These are phyloP conservation scores for Skeletonema tropicum DNA, from an alignment of 108 stramenopile species.

Conservation along the genomic window DNA sequence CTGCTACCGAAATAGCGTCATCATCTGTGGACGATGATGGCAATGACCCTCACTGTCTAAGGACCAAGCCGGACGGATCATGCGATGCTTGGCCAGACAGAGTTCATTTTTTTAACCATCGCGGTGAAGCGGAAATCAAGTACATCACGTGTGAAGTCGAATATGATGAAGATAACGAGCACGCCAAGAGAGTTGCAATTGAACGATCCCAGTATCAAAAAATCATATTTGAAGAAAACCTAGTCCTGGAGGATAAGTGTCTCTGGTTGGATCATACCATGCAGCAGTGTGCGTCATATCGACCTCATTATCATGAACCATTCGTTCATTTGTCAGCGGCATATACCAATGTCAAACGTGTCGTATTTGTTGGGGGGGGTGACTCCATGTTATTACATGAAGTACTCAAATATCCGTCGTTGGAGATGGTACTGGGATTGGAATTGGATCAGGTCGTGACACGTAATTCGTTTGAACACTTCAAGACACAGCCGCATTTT, in stretches of 20 bases:
- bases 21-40: too few species aligned
- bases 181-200: constrained; percentile 35
- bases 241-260: constrained; percentile 58
- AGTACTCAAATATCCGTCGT: constrained; percentile 71
- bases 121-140: constrained; percentile 40
- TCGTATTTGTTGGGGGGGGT: constrained; percentile 85
- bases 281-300: constrained; percentile 74
- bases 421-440: constrained; percentile 83
- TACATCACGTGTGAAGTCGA: constrained; percentile 39
- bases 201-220: constrained; percentile 38
- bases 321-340: constrained; percentile 80
- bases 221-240: constrained; percentile 43
- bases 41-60: constrained; percentile 8
- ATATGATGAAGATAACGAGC: constrained; percentile 43
- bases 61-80: constrained; percentile 26
- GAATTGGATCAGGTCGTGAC: constrained; percentile 84
- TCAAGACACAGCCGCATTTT: constrained; percentile 81
- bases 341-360: constrained; percentile 66
- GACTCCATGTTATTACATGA: constrained; percentile 90
- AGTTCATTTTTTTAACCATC: constrained; percentile 34
- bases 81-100: constrained; percentile 22
- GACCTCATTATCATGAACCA: constrained; percentile 87
- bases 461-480: constrained; percentile 70
- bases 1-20: too few species aligned
- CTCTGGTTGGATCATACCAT: constrained; percentile 69